Conservation (phyloP, 306 rosid species). For the Neltuma alba region DNA sequence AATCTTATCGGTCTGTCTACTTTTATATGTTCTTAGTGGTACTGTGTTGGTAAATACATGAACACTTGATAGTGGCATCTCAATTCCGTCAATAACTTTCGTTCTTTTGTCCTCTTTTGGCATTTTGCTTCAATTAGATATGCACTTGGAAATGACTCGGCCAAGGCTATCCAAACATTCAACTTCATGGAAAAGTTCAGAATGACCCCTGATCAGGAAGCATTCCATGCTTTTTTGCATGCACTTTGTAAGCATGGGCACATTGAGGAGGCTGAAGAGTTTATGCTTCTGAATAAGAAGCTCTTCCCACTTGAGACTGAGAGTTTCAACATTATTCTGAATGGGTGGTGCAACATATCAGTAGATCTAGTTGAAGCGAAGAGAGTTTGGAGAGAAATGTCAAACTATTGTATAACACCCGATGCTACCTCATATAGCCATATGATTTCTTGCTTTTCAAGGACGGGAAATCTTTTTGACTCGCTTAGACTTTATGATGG, state of each 20-base stretch:
- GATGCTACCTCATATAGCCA: constrained; percentile 75
- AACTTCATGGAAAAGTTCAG: constrained; percentile 79
- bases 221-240: constrained; percentile 57
- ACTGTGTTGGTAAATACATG: constrained; percentile 10
- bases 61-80: constrained; percentile 15
- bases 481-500: constrained; percentile 88
- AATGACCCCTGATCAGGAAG: constrained; percentile 74
- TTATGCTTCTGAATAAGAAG: constrained; percentile 75
- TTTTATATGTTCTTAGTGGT: not conserved
- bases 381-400: constrained; percentile 95
- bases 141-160: constrained; percentile 66
- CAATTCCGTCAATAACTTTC: not conserved
- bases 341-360: constrained; percentile 82
- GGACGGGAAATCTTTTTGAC: constrained; percentile 78
- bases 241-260: constrained; percentile 75
- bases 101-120: constrained; percentile 8
- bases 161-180: constrained; percentile 69
- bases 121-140: constrained; percentile 58
- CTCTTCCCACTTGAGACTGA: constrained; percentile 68
- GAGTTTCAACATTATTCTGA: constrained; percentile 82
- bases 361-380: constrained; percentile 72
- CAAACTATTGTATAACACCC: constrained; percentile 63
- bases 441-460: constrained; percentile 91
- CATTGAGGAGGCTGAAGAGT: constrained; percentile 92
- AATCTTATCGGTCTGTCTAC: not conserved